These are phyloP conservation scores for Metarhizium robertsii DNA, from an alignment of 2,329 filamentous ascomycete genomes.

Conservation along the genomic window DNA sequence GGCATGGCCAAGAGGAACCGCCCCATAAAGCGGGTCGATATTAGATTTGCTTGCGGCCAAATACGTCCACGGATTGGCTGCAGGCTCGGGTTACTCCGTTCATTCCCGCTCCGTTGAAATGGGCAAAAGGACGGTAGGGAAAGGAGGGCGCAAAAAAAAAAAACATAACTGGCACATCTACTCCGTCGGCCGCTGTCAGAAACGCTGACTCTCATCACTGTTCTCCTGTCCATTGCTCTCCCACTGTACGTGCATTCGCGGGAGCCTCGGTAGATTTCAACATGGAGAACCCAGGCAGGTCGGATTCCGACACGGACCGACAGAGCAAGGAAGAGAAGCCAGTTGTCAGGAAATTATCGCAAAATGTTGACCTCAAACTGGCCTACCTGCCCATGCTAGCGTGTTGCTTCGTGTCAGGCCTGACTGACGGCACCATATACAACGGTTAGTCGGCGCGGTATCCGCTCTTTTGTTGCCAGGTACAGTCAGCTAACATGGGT, in stretches of 20 bases:
- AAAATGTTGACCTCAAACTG: constrained; percentile 9
- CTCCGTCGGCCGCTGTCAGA: background rate
- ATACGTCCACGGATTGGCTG: background rate
- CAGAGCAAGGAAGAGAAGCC: constrained; percentile 5
- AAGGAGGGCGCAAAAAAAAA: background rate
- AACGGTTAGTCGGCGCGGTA: constrained; percentile 15
- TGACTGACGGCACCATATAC: constrained; percentile 31
- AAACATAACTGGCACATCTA: background rate
- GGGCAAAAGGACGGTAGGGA: background rate
- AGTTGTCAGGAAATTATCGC: constrained; percentile 2
- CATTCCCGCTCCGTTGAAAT: background rate
- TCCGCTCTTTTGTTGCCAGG: background rate
- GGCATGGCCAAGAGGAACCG: background rate
- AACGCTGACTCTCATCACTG: background rate
- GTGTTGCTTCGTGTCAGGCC: constrained; percentile 28
- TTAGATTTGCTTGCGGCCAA: background rate
- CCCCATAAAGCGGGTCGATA: background rate
- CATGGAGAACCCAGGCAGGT: background rate
- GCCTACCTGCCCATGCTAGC: constrained; percentile 22
- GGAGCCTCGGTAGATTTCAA: background rate
- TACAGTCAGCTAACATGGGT: background rate
- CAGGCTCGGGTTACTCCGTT: background rate
- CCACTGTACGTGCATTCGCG: background rate
- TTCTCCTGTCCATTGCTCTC: background rate
- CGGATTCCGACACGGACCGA: constrained; percentile 10